Evolutionary conservation across 2,329 filamentous ascomycete species (phyloP).

Genomic region (Botryotinia calthae): DNA sequence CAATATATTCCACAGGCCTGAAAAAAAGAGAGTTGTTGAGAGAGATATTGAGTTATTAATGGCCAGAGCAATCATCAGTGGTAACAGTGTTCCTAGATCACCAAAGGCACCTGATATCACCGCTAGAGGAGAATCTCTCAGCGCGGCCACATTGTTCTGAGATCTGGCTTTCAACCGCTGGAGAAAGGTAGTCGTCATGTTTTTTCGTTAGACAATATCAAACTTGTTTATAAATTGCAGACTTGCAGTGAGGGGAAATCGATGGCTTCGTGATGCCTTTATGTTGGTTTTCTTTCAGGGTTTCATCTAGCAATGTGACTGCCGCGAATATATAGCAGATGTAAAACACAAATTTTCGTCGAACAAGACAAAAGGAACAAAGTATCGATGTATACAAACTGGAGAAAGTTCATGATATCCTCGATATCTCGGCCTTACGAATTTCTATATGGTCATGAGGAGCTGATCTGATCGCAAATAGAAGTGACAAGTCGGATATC

Average conservation of each 20-base stretch:
- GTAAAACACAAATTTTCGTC: not conserved
- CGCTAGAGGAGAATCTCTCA: slow-evolving; percentile 56
- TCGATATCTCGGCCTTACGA: not conserved
- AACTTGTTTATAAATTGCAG: not conserved
- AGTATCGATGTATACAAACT: not conserved
- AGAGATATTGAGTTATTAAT: slow-evolving; percentile 76
- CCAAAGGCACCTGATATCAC: slow-evolving; percentile 89
- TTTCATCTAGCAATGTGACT: not conserved
- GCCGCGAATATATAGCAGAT: not conserved
- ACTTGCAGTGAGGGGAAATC: not conserved
- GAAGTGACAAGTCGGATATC: not conserved
- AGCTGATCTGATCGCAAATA: not conserved
- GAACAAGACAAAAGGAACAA: not conserved
- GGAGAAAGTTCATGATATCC: not conserved
- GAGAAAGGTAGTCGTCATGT: slow-evolving; percentile 5
- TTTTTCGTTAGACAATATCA: not conserved
- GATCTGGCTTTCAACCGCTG: slow-evolving; percentile 22
- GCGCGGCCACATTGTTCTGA: slow-evolving; percentile 53
- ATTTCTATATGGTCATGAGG: slow-evolving; percentile 12
- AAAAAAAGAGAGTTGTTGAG: slow-evolving; percentile 81
- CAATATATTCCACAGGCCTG: slow-evolving; percentile 79
- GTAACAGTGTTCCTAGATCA: slow-evolving; percentile 85
- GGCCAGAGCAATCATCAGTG: slow-evolving; percentile 83
- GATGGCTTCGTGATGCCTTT: not conserved
- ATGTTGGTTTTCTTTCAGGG: not conserved